Conservation (phyloP, 2,329 filamentous ascomycete species). For the Penicillium sp. region DNA sequence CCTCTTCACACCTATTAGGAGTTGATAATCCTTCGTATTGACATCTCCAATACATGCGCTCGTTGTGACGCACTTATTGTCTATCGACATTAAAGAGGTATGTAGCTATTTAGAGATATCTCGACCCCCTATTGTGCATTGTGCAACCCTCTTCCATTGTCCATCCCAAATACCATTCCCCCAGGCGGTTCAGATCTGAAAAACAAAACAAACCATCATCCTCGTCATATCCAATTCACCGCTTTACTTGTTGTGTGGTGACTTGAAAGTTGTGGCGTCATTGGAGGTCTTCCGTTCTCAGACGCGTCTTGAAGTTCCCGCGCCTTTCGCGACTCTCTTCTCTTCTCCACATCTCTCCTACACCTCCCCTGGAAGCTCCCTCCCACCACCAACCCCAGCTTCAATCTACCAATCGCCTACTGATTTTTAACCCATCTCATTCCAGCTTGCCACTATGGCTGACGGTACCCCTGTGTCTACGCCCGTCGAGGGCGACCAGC, state of each 20-base stretch:
- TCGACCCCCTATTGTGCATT: neutral
- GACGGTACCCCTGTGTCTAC: slow-evolving; percentile 39
- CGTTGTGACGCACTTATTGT: neutral
- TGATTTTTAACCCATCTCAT: slow-evolving; percentile 19
- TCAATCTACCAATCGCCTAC: slow-evolving; percentile 12
- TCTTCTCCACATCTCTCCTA: slow-evolving; percentile 29
- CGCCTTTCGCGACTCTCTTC: slow-evolving; percentile 29
- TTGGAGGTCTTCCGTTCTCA: slow-evolving; percentile 21
- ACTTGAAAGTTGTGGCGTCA: slow-evolving; percentile 24
- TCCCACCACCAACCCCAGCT: slow-evolving; percentile 12
- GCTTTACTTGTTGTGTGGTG: neutral
- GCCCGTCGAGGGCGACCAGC: slow-evolving; percentile 35
- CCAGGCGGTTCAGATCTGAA: neutral
- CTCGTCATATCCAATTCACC: neutral
- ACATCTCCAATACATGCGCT: neutral
- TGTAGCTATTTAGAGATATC: neutral
- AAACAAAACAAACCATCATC: neutral
- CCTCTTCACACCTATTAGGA: neutral
- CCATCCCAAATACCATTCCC: neutral
- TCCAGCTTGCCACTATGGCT: slow-evolving; percentile 36
- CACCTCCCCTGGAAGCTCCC: slow-evolving; percentile 25
- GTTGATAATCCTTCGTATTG: neutral
- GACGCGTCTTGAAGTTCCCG: slow-evolving; percentile 29
- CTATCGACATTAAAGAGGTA: neutral
- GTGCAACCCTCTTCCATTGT: neutral